A percentile compares a stretch with the other conserved stretches of the same genome.
These are phyloP conservation scores for Clitopilus passeckerianus DNA, from an alignment of 768 basidiomycete genomes.

Conservation along the genomic window DNA sequence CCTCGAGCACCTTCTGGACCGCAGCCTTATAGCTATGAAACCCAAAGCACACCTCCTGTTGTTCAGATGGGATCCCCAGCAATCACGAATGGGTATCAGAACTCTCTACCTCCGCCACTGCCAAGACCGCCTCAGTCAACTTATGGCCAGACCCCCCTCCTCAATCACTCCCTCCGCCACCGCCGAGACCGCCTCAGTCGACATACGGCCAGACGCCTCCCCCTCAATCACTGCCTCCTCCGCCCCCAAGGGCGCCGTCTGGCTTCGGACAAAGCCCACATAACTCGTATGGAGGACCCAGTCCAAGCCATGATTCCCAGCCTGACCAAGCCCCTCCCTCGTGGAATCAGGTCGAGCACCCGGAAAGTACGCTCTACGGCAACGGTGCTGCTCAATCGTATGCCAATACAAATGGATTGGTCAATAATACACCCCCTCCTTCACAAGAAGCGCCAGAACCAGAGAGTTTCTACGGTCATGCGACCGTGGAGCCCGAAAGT, in stretches of 20 bases:
- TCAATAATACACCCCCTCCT: too few species aligned
- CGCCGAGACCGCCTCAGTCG: constrained; percentile 1
- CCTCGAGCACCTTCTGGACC: constrained; percentile 14
- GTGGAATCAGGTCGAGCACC: neutral
- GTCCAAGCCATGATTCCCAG: neutral
- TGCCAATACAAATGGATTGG: neutral
- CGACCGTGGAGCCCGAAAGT: too few species aligned
- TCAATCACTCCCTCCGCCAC: constrained; percentile 1
- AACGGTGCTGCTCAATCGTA: neutral
- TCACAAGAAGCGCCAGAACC: too few species aligned
- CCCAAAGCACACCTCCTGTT: constrained; percentile 11
- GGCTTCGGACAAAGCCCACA: neutral
- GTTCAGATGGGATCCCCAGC: constrained; percentile 2
- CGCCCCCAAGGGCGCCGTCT: constrained; percentile 5
- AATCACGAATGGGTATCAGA: neutral
- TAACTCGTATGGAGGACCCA: neutral
- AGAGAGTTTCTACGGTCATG: too few species aligned
- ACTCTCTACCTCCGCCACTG: neutral
- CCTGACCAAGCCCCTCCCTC: neutral
- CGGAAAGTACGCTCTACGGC: neutral
- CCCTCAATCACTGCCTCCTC: constrained; percentile 3
- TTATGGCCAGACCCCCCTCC: constrained; percentile 4
- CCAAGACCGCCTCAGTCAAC: constrained; percentile 8
- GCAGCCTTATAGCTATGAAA: constrained; percentile 15
- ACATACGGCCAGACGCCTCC: constrained; percentile 6